Evolutionary conservation across 306 rosid species (phyloP).

Genomic region (Castanospermum australe): DNA sequence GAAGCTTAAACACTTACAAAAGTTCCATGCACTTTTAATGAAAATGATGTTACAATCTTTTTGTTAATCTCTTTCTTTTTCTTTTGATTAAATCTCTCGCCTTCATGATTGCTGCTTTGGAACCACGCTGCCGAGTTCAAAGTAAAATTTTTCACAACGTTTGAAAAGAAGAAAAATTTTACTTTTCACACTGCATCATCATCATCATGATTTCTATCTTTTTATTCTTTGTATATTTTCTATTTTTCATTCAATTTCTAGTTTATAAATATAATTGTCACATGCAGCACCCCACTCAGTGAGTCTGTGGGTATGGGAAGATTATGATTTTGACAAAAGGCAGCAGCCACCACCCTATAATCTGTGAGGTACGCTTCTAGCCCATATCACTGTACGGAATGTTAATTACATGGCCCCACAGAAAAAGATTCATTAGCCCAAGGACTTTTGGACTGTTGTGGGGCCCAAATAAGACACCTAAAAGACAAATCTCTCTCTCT

Average conservation of each 20-base stretch:
- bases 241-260: not conserved
- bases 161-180: not conserved
- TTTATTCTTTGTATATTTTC: not conserved
- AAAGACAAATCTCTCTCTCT: slow-evolving; percentile 34
- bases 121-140: not conserved
- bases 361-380: slow-evolving; percentile 5
- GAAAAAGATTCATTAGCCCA: slow-evolving; percentile 35
- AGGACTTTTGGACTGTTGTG: slow-evolving; percentile 28
- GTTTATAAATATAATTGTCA: not conserved
- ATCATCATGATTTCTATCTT: not conserved
- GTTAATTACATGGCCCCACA: slow-evolving; percentile 43
- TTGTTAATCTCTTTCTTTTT: not conserved
- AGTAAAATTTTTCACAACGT: not conserved
- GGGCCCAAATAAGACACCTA: slow-evolving; percentile 50
- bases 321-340: not conserved
- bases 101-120: slow-evolving; percentile 19
- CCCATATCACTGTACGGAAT: slow-evolving; percentile 35
- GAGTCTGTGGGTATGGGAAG: not conserved
- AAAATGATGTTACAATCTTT: slow-evolving; percentile 38
- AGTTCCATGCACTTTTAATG: slow-evolving; percentile 43
- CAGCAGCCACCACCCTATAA: not conserved
- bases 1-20: slow-evolving; percentile 20
- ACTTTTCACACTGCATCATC: not conserved
- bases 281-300: too few species aligned
- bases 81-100: slow-evolving; percentile 1